These are phyloP conservation scores for Chlamydomonas asymmetrica DNA, from an alignment of 139 green algal species.

Conservation along the genomic window DNA sequence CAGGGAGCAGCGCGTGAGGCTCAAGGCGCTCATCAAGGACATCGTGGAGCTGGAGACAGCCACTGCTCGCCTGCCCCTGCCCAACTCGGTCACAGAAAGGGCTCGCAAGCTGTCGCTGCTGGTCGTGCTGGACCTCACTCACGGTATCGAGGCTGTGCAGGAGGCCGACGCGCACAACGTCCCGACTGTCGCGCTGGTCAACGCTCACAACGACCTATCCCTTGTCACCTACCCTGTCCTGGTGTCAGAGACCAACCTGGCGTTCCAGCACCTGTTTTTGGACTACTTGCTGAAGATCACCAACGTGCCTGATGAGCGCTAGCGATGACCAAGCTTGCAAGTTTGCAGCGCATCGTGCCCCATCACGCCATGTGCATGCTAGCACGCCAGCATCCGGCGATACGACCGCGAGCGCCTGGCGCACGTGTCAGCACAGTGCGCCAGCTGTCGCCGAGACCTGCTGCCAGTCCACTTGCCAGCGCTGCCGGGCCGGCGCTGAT, in stretches of 20 bases:
- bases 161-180: constrained; percentile 42
- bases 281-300: constrained; percentile 48
- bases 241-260: constrained; percentile 27
- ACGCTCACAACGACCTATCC: constrained; percentile 34
- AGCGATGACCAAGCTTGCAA: too few species aligned
- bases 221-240: constrained; percentile 52
- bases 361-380: too few species aligned
- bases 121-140: constrained; percentile 44
- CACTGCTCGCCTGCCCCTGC: constrained; percentile 1
- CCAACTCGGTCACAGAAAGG: not conserved
- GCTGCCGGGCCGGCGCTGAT: too few species aligned
- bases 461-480: too few species aligned
- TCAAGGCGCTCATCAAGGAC: not conserved
- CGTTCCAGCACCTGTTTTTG: constrained; percentile 44
- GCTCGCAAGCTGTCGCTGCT: constrained; percentile 33
- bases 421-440: too few species aligned
- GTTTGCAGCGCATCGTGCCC: too few species aligned
- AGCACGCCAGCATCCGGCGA: too few species aligned
- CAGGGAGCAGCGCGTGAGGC: not conserved
- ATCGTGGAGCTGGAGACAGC: constrained; percentile 17
- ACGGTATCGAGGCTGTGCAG: constrained; percentile 30
- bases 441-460: too few species aligned
- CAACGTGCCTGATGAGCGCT: too few species aligned
- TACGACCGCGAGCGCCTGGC: too few species aligned
- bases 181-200: constrained; percentile 42